Evolutionary conservation across 176 grass and related monocot genomes (phyloP).

Genomic region (maize (Zea mays)): DNA sequence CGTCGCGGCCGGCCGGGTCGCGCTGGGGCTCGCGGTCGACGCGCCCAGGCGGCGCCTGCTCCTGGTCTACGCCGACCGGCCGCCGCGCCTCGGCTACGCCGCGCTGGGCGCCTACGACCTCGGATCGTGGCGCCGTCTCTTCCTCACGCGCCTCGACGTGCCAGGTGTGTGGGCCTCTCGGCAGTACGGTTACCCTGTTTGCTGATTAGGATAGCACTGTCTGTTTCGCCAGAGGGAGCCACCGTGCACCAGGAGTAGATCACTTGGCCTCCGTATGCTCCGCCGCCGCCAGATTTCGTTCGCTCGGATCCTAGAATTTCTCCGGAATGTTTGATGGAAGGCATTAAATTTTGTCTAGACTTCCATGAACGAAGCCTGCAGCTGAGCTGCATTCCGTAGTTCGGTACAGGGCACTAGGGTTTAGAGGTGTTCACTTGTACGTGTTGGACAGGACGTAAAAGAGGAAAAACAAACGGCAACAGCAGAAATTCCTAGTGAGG

Average conservation of each 20-base stretch:
- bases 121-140: slow-evolving; percentile 65
- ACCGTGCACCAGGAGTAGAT: not conserved
- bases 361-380: slow-evolving; percentile 6
- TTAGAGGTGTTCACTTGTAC: not conserved
- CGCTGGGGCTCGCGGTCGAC: slow-evolving; percentile 65
- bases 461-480: not conserved
- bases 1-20: slow-evolving; percentile 47
- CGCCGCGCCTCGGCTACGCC: slow-evolving; percentile 42
- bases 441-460: not conserved
- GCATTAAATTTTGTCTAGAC: slow-evolving; percentile 34
- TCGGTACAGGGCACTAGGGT: not conserved
- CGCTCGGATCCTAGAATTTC: not conserved
- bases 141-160: slow-evolving; percentile 67
- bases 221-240: not conserved
- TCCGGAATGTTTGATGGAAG: not conserved
- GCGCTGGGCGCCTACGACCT: slow-evolving; percentile 84
- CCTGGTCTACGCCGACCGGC: slow-evolving; percentile 61
- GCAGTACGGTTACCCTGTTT: not conserved
- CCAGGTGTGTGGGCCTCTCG: slow-evolving; percentile 57
- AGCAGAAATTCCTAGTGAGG: not conserved
- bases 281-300: not conserved
- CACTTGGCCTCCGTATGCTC: slow-evolving; percentile 13
- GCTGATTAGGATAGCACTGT: not conserved
- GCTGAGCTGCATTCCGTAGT: not conserved
- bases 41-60: slow-evolving; percentile 51